Conservation (phyloP, 768 basidiomycete genomes). For the Tephrocybe sp. region DNA sequence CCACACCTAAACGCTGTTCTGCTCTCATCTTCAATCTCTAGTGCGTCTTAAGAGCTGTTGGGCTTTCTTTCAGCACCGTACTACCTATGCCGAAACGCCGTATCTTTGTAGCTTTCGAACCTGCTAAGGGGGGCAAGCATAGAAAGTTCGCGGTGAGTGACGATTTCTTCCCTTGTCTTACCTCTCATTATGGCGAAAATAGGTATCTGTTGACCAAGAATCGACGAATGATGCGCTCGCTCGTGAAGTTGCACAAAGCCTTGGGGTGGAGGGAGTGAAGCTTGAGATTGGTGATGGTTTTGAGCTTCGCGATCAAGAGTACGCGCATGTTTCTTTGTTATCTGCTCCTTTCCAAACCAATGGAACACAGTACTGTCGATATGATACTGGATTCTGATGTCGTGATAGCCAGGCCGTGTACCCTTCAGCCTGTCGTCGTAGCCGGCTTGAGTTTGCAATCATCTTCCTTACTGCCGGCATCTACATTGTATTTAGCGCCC, state of each 20-base stretch:
- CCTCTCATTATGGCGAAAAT: neutral
- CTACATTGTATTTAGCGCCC: neutral
- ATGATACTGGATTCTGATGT: constrained; percentile 17
- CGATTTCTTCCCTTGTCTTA: neutral
- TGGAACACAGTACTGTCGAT: constrained; percentile 3
- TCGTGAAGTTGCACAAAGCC: constrained; percentile 18
- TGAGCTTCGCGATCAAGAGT: constrained; percentile 23
- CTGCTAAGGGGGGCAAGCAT: neutral
- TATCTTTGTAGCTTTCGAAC: neutral
- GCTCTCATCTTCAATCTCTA: too few species aligned
- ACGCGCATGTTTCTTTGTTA: neutral
- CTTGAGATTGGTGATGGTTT: constrained; percentile 25
- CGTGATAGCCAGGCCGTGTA: constrained; percentile 13
- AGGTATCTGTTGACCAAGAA: neutral
- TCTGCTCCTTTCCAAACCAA: neutral
- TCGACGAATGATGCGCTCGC: constrained; percentile 11
- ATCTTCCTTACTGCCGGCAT: neutral
- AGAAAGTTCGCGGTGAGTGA: neutral
- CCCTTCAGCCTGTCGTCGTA: neutral
- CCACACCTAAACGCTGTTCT: too few species aligned
- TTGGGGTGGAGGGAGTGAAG: constrained; percentile 15
- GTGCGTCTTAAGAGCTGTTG: too few species aligned
- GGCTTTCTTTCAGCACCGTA: too few species aligned
- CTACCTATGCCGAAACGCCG: too few species aligned
- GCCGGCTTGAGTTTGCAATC: neutral